Base-by-base conservation (phyloP, 495 filamentous ascomycete species). In the Cenococcum geophilum region DNA sequence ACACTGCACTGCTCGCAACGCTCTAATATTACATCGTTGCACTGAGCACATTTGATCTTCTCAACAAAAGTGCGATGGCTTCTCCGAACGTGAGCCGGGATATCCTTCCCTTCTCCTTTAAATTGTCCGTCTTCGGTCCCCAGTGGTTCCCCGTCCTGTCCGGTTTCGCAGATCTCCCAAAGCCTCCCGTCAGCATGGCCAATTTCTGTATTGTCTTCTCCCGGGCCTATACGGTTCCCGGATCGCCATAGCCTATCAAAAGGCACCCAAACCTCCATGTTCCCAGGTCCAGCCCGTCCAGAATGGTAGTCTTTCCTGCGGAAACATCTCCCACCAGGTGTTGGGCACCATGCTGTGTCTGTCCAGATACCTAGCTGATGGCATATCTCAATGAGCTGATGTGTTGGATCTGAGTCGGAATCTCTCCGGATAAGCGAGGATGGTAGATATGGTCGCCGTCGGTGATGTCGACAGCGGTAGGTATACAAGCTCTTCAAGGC, bases 311-410 rank as follows among this genome's bases (percentile, higher is more conserved):
- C 80, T 45, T 79, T 77, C 59, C 82, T 71, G 49, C 82, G 70
- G 56, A 78, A 79, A 64, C 82, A 85, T 70, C 82, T 72, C 36
- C 77, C 79, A 18, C 80, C 82, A 14, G 81, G 82, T 9, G 81
- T 84, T 9, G 82, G 80, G 64, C 82, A 85, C 82, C 82, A 84
- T 27, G 81, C 80, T 5, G 82, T 83, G 70, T 85, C 82, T 1
- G 82, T 85, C 81, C 81, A 85, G 49, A 85, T 83, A 1, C 78
- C 79, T 27, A 85, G 65, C 40, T 82, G 76, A 59, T 84, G 80
- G 51, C 82, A 84, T 52, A 85, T 76, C 58, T 78, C 80, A n/a
- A 85, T 82, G 14, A 84, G 73, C 57, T 85, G 80, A 66, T 85
- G 82, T 0, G 82, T 84, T 1, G 82, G 82, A 55, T 83, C 81